phyloP scores from a whole-genome alignment of 495 filamentous ascomycete genomes.

The Hypoxylon lenormandii region DNA sequence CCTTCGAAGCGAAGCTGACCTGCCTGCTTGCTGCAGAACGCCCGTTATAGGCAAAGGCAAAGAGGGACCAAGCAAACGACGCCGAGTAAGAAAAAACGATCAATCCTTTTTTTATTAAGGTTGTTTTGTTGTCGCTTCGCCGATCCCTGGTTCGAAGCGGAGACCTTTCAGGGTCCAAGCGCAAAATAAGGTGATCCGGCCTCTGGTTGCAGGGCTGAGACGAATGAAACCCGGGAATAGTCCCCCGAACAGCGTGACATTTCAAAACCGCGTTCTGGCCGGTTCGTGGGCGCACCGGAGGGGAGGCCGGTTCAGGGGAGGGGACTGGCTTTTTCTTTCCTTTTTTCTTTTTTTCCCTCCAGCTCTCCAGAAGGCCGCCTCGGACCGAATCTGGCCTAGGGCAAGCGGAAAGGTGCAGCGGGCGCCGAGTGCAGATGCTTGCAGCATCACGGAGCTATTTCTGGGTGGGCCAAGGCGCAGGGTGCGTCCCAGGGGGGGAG shows the following conservation, averaged over 20 bases:
- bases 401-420: conserved; percentile 41
- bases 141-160: conserved; percentile 23
- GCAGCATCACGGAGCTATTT: conserved; percentile 44
- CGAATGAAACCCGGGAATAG: conserved; percentile 43
- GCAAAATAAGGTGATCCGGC: conserved; percentile 19
- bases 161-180: not conserved
- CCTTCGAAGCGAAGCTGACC: too few relatives aligned
- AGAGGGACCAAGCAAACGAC: too few relatives aligned
- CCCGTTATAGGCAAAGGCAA: conserved; percentile 27
- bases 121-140: too few relatives aligned
- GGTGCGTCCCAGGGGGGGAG: conserved; percentile 18
- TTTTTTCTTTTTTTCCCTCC: too few relatives aligned
- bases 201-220: conserved; percentile 45
- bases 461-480: conserved; percentile 25
- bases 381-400: conserved; percentile 46
- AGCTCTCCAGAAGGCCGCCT: conserved; percentile 14
- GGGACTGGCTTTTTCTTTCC: not conserved
- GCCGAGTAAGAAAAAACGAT: conserved; percentile 15
- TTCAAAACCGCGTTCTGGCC: conserved; percentile 37
- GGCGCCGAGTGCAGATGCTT: conserved; percentile 34
- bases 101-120: conserved; percentile 10
- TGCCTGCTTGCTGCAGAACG: conserved; percentile 31
- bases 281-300: conserved; percentile 26
- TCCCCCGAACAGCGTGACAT: conserved; percentile 42
- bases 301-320: conserved; percentile 12